Evolutionary conservation across 352 stramenopile species (phyloP), one percentile per base, ranked within the genome.

Genomic region (Phytophthora kernoviae): DNA sequence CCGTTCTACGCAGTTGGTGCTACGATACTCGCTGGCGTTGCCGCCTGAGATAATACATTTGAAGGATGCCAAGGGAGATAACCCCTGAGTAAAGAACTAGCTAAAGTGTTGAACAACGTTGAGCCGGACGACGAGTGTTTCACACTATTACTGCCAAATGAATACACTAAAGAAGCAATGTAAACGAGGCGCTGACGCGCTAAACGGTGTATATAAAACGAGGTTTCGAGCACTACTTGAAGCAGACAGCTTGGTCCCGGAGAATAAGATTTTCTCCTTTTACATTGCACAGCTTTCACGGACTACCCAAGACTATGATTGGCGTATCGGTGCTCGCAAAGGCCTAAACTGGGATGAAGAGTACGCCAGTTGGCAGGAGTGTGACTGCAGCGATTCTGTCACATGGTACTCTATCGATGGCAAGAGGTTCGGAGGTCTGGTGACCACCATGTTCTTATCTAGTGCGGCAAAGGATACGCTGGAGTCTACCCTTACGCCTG

Each of bases 21-120:
- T 68, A n/a, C 37, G 62, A 20, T 68, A 62, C 45, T 68, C 51
- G 3, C 43, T 68, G 24, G 57, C 44, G n/a, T 40, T 68, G 15
- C 50, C 58, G 1, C 17, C 32, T 7, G 22, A 24, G 1, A 54
- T 69, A 33, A 41, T 11, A 3, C 43, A 65, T 9, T 41, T 61
- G 32, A 12, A 37, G 17, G 18, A 54, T 37, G 20, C 34, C 34
- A 54, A 54, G 21, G 2, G 22, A 46, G 49, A 11, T 34, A 20
- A 26, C 45, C 27, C 1, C 20, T 62, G 2, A 57, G 46, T 36
- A 22, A 58, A 30, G 53, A 61, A 7, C 2, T 68, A 3, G 47
- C 46, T 1, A 27, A 40, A 22, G 30, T 58, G 30, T n/a, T 58
- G 2, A 44, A 47, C 7, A n/a, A 43, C 1, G 32, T 62, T 39